These are phyloP conservation scores for Leccinum pallidistipes DNA, from an alignment of 1,284 basidiomycete species.

Conservation along the genomic window DNA sequence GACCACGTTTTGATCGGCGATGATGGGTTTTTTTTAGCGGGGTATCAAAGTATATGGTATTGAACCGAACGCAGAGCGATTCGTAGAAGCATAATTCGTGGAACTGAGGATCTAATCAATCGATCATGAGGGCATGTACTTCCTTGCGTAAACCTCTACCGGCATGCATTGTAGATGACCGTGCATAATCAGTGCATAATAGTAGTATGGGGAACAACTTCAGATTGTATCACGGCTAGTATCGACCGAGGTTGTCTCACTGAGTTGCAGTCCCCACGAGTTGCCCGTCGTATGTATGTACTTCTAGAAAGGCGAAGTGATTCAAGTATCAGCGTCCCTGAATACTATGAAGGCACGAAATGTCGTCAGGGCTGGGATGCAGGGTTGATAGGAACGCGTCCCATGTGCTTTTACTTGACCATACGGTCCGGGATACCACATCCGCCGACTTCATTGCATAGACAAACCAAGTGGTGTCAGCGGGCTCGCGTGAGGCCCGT, in stretches of 20 bases:
- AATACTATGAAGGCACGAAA: neutral
- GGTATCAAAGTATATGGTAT: slow-evolving; percentile 48
- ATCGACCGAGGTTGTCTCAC: neutral
- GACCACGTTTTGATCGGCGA: neutral
- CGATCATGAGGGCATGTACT: neutral
- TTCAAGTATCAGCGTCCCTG: neutral
- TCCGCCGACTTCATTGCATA: neutral
- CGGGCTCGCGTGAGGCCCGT: neutral
- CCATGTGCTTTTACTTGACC: neutral
- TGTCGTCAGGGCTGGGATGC: neutral
- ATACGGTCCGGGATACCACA: neutral
- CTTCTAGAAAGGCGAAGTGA: neutral
- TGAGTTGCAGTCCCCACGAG: neutral
- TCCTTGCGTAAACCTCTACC: neutral
- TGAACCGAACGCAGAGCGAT: slow-evolving; percentile 34
- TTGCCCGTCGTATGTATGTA: neutral
- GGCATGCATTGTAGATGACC: neutral
- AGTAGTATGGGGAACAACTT: neutral
- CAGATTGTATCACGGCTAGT: neutral
- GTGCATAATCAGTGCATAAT: neutral
- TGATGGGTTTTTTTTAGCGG: slow-evolving; percentile 33
- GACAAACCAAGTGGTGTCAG: neutral
- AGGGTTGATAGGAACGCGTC: neutral
- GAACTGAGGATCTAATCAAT: neutral
- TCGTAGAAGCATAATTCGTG: slow-evolving; percentile 3